A percentile compares a stretch with the other conserved stretches of the same genome.
Conservation (phyloP, 2,329 filamentous ascomycete genomes). For the Ambrosiella xylebori region DNA sequence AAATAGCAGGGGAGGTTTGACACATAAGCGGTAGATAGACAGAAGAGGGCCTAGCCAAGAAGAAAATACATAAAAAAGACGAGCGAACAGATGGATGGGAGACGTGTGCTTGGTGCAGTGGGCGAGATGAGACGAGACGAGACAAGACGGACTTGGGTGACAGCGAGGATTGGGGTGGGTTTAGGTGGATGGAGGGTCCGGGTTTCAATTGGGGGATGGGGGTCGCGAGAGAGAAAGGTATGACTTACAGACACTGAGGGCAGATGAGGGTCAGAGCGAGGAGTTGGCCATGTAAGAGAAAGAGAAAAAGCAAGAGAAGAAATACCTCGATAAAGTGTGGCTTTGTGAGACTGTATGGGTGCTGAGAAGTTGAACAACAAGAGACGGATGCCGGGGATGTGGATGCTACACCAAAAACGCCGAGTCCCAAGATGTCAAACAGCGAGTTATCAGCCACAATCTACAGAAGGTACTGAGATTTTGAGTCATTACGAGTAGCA, state of each 20-base stretch:
- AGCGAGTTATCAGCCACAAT: background rate
- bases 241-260: background rate
- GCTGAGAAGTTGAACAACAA: background rate
- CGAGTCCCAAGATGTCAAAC: background rate
- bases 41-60: background rate
- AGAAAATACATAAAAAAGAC: background rate
- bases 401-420: background rate
- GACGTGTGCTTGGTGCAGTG: background rate
- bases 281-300: background rate
- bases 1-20: background rate
- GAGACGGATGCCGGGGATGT: background rate
- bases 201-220: background rate
- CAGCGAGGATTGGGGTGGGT: background rate
- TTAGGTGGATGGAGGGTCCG: background rate
- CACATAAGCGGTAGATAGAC: background rate
- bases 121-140: background rate
- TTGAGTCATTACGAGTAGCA: too few species aligned
- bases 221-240: background rate
- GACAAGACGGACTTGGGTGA: background rate
- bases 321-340: background rate
- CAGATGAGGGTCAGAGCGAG: background rate
- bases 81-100: too few species aligned
- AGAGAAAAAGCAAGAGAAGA: background rate
- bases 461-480: too few species aligned
- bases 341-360: background rate